These are phyloP conservation scores for Boletus vinaceobasis DNA, from an alignment of 768 basidiomycete genomes.

Conservation along the genomic window DNA sequence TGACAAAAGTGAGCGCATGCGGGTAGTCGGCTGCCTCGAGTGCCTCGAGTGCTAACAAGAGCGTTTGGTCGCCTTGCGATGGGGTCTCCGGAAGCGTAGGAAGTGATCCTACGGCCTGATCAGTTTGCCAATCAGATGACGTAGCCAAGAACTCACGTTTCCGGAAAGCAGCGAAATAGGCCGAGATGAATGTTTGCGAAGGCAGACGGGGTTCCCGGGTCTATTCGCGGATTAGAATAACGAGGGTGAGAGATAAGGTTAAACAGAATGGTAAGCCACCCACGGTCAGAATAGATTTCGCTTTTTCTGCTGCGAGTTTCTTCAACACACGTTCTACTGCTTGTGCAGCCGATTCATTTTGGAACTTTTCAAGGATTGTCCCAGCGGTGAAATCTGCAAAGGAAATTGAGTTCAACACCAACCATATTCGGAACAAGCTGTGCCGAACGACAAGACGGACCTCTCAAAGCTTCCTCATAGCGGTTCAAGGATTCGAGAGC, in stretches of 20 bases:
- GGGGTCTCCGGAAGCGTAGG: constrained; percentile 73
- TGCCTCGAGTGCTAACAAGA: constrained; percentile 77
- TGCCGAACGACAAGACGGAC: constrained; percentile 38
- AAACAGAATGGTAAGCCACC: constrained; percentile 15
- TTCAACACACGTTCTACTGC: constrained; percentile 93
- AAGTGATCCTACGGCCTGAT: constrained; percentile 46
- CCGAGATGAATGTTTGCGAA: constrained; percentile 86
- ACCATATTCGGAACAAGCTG: neutral
- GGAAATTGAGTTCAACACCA: neutral
- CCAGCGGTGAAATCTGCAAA: constrained; percentile 88
- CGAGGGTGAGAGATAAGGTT: neutral
- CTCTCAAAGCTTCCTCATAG: constrained; percentile 75
- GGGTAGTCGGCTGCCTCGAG: constrained; percentile 80
- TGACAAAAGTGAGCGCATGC: constrained; percentile 74
- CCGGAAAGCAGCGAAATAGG: constrained; percentile 97
- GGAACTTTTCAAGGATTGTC: constrained; percentile 91
- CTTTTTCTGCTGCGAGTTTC: constrained; percentile 69
- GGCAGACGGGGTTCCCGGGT: constrained; percentile 80
- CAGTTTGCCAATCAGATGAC: neutral
- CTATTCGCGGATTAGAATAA: constrained; percentile 16
- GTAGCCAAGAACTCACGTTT: constrained; percentile 50
- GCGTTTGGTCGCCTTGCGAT: constrained; percentile 77
- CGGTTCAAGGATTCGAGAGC: constrained; percentile 77
- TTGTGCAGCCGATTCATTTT: constrained; percentile 71
- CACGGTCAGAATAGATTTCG: constrained; percentile 67